Base-by-base conservation (phyloP, 441 rosid species). In the Sinapis alba region DNA sequence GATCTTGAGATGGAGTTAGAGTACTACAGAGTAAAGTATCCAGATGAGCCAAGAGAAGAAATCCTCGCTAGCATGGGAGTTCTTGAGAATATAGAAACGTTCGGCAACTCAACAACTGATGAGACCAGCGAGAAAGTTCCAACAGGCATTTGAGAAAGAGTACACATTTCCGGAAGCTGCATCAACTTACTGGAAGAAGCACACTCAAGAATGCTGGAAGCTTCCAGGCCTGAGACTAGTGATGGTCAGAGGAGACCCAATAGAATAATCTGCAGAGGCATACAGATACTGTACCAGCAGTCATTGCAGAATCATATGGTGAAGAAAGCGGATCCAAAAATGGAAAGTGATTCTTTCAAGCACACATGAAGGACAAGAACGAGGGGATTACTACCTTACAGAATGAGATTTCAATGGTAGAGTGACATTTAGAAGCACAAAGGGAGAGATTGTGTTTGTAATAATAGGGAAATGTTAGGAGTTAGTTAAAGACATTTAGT, bases 1-100 rank as follows among this genome's bases (percentile, higher is more conserved):
- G 90, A 86, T 78, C 80, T 88, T 51, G 90, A 88, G 82, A 82
- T 83, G 68, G 88, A 86, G 79, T 76, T 88, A 28, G 92, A 88
- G 43, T 82, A 70, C 60, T 88, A 73, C 62, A 78, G 81, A 74
- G 23, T 66, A 6, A 80, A 80, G 30, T 81, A 73, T 58, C 81
- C 80, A 18, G 79, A 87, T 65, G 88, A 82, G 60, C 74, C 82
- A 16, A 41, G 67, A 54, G 65, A 62, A 15, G 86, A 62, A 61
- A 63, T 77, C 26, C 58, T 71, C 9, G 68, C 73, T 38, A 58
- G 73, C 69, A 80, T 64, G 63, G 83, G 81, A 59, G 79, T 69
- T 47, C 54, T 21, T 12, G 71, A 41, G 20, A 13, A 47, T 16
- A 51, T 62, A 56, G 78, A 64, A 45, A 72, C 73, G 26, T 23